These are phyloP conservation scores for Gamarada debralockiae DNA, from an alignment of 495 filamentous ascomycete species.

Conservation along the genomic window DNA sequence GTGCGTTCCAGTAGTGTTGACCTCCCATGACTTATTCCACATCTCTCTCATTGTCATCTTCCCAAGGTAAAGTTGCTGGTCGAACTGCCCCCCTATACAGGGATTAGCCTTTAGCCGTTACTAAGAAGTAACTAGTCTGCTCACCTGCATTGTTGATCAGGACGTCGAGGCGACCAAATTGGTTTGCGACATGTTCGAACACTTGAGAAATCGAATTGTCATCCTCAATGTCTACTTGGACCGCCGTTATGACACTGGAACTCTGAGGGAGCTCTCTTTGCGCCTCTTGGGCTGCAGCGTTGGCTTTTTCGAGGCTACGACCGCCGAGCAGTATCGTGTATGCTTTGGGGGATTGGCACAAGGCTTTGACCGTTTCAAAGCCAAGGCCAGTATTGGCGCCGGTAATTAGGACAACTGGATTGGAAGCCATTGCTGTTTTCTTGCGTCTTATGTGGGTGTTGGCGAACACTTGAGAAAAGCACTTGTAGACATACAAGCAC, in stretches of 20 bases:
- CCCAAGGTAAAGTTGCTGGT: constrained; percentile 3
- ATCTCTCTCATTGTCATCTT: constrained; percentile 15
- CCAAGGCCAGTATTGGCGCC: constrained; percentile 49
- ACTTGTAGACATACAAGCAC: not conserved
- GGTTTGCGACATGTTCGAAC: constrained; percentile 26
- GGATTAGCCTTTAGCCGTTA: not conserved
- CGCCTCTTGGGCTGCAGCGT: constrained; percentile 34
- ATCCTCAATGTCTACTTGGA: constrained; percentile 48
- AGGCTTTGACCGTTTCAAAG: constrained; percentile 41
- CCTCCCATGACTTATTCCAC: constrained; percentile 52
- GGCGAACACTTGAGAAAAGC: not conserved
- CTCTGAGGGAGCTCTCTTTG: constrained; percentile 34
- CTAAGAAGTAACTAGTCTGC: constrained; percentile 27
- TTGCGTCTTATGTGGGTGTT: no score
- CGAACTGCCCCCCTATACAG: constrained; percentile 6
- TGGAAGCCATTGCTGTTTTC: constrained; percentile 20
- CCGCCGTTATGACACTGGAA: constrained; percentile 28
- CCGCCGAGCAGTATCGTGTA: constrained; percentile 47
- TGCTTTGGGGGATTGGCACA: constrained; percentile 33
- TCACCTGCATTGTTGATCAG: constrained; percentile 60
- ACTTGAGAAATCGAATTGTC: constrained; percentile 39
- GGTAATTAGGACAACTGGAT: constrained; percentile 34
- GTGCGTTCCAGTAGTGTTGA: constrained; percentile 50
- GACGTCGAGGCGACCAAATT: constrained; percentile 43
- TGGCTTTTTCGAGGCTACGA: constrained; percentile 39